Evolutionary conservation across 768 basidiomycete species (phyloP).

Genomic region (Sistotremastrum niveocremeum): DNA sequence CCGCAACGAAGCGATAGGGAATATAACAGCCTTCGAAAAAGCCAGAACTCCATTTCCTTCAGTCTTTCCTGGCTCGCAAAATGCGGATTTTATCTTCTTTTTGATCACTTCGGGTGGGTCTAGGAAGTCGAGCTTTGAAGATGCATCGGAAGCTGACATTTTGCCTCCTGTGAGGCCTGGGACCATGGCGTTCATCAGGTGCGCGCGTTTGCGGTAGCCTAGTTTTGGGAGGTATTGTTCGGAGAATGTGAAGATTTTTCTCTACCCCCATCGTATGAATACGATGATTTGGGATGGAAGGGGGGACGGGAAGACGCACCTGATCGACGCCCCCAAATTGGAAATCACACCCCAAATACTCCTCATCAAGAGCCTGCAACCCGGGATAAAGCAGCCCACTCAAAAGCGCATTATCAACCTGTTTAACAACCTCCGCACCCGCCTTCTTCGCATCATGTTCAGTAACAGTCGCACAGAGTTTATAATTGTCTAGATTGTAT

Average conservation of each 20-base stretch:
- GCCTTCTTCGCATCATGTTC: constrained; percentile 98
- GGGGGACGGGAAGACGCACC: constrained; percentile 29
- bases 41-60: constrained; percentile 80
- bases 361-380: constrained; percentile 91
- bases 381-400: constrained; percentile 94
- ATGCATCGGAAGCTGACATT: constrained; percentile 96
- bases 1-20: constrained; percentile 71
- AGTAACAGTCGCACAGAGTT: constrained; percentile 77
- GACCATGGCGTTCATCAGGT: constrained; percentile 98
- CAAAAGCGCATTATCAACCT: constrained; percentile 81
- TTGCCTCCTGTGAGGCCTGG: constrained; percentile 90
- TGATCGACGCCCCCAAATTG: constrained; percentile 98
- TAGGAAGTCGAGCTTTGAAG: constrained; percentile 97
- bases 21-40: constrained; percentile 77
- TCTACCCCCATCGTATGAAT: too few species aligned
- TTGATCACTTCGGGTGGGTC: constrained; percentile 73
- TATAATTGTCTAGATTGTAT: constrained; percentile 93
- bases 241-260: constrained; percentile 98
- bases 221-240: constrained; percentile 89
- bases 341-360: constrained; percentile 92
- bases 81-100: constrained; percentile 83
- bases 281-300: background rate
- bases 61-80: constrained; percentile 87
- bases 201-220: constrained; percentile 88
- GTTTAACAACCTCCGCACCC: constrained; percentile 97